Evolutionary conservation across 441 rosid species (phyloP), one percentile per base, ranked within the genome.

Genomic region (Croton setiger): DNA sequence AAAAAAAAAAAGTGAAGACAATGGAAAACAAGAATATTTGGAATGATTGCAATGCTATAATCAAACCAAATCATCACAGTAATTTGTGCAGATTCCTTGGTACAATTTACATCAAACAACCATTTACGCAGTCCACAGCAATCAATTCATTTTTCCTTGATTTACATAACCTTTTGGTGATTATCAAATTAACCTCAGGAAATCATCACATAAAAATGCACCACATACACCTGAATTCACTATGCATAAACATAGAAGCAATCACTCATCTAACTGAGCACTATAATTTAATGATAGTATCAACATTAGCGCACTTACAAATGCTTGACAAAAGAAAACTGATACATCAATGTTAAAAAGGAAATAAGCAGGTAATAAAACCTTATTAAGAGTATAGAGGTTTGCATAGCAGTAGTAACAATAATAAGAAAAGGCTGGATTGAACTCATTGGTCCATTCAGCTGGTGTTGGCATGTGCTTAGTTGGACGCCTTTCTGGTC

Each of bases 401-500:
- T 88, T 88, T 3, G 90, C 90, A 57, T 88, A 88, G 75, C 88
- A 88, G 84, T 88, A 88, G 68, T 88, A 88, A 1, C 82, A 80
- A 79, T 88, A 88, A 81, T 88, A 88, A 7, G 95, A 87, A 59
- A 75, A 88, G 27, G 95, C 95, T 51, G 95, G 92, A 79, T 88
- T 88, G 78, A 85, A 85, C 36, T 82, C 90, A 67, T 88, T 88
- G 64, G 87, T 85, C 91, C 94, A 88, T 72, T 86, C 87, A 68
- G 80, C 80, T 27, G 94, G 95, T 39, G 62, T 83, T 10, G 85
- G 92, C 95, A 88, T 88, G 82, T 88, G 95, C 82, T 88, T 88
- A 41, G 90, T 88, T 18, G 92, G 95, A 63, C 88, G 95, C 72
- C 95, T 87, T 79, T 88, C 92, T 52, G 92, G 95, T 79, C 80